Conservation (phyloP, 108 stramenopile genomes). For the Cyclotella choctawhatcheeana region DNA sequence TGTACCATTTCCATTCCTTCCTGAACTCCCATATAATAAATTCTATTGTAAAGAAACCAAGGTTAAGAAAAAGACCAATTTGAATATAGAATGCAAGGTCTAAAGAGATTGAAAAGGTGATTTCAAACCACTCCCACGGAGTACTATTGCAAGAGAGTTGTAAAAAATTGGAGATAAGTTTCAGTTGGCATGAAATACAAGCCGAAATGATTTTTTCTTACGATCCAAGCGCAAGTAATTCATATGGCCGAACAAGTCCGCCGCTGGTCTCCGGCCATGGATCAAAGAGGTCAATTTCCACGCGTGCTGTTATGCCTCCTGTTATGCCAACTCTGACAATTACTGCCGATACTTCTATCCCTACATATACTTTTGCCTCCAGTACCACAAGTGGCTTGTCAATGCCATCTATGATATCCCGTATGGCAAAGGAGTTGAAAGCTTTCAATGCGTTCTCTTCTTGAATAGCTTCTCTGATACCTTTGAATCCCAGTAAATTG, state of each 20-base stretch:
- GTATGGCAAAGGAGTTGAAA: slow-evolving; percentile 44
- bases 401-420: slow-evolving; percentile 42
- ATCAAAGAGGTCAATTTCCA: slow-evolving; percentile 34
- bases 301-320: not conserved
- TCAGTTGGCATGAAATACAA: too few species aligned
- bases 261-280: slow-evolving; percentile 29
- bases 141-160: too few species aligned
- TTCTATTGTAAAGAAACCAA: too few species aligned
- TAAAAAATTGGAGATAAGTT: too few species aligned
- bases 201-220: too few species aligned
- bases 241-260: slow-evolving; percentile 46
- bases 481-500: slow-evolving; percentile 37
- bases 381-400: slow-evolving; percentile 34
- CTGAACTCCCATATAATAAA: slow-evolving; percentile 9
- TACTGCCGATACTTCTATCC: slow-evolving; percentile 12
- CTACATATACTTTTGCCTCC: slow-evolving; percentile 23
- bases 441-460: slow-evolving; percentile 33
- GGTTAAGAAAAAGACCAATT: too few species aligned
- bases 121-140: slow-evolving; percentile 53
- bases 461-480: slow-evolving; percentile 35
- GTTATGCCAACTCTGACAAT: too few species aligned
- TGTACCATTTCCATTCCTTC: not conserved
- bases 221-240: slow-evolving; percentile 20
- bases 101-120: slow-evolving; percentile 20
- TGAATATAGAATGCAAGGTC: slow-evolving; percentile 8